phyloP scores from a whole-genome alignment of 208 protist genomes.

The Herpetomonas tarakana region DNA sequence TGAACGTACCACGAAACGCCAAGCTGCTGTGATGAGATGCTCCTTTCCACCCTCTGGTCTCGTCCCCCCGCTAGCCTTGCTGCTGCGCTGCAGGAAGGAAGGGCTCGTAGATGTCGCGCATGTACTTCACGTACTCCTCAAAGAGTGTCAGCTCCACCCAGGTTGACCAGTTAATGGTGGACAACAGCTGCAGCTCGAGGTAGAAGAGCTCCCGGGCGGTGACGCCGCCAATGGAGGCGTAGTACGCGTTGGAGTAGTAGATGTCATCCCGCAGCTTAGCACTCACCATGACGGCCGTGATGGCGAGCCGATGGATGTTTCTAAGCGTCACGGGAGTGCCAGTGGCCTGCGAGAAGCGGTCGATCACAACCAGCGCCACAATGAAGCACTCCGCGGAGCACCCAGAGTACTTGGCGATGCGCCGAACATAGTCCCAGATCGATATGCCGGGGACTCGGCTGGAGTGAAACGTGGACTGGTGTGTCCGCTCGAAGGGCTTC shows the following conservation, averaged over 20 bases:
- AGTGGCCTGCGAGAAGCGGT: conserved; percentile 71
- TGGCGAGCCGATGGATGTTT: conserved; percentile 86
- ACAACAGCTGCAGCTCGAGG: conserved; percentile 86
- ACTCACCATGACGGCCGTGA: conserved; percentile 83
- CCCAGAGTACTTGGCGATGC: conserved; percentile 88
- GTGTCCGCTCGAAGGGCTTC: neutral
- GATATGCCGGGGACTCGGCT: conserved; percentile 77
- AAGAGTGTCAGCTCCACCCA: conserved; percentile 71
- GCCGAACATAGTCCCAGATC: conserved; percentile 83
- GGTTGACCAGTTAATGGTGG: conserved; percentile 77
- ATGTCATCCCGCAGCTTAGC: conserved; percentile 90
- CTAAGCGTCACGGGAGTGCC: conserved; percentile 41
- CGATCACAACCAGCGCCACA: conserved; percentile 88
- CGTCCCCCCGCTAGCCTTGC: too few relatives aligned
- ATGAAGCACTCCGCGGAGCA: conserved; percentile 92
- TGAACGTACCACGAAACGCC: too few relatives aligned
- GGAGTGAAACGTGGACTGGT: conserved; percentile 66
- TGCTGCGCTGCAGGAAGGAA: conserved; percentile 10
- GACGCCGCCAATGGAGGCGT: conserved; percentile 89
- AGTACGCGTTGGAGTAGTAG: conserved; percentile 91
- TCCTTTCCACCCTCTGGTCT: too few relatives aligned
- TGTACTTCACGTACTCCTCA: conserved; percentile 33
- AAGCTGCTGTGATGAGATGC: too few relatives aligned
- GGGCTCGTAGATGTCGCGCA: conserved; percentile 32
- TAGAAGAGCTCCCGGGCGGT: conserved; percentile 70